phyloP scores from a whole-genome alignment of 2,329 filamentous ascomycete species.

The Aureobasidium zeae region DNA sequence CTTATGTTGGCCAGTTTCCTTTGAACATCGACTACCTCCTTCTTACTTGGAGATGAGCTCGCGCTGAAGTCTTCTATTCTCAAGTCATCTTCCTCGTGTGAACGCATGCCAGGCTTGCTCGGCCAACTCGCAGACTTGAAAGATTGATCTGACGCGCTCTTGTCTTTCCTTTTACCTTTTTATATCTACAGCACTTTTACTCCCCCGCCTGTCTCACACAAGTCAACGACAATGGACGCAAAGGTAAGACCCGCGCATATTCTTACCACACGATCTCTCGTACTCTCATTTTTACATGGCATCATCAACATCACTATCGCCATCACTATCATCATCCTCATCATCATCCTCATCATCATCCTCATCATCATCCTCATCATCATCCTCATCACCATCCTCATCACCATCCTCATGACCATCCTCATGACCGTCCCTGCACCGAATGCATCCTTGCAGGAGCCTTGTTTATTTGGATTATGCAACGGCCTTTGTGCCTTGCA shows the following conservation, averaged over 20 bases:
- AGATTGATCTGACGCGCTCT: slow-evolving; percentile 11
- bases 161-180: not conserved
- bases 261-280: slow-evolving; percentile 1
- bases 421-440: not conserved
- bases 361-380: no score
- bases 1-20: slow-evolving; percentile 7
- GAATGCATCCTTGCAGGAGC: not conserved
- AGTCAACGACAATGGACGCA: slow-evolving; percentile 33
- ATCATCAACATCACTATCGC: no score
- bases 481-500: slow-evolving; percentile 5
- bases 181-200: slow-evolving; percentile 14
- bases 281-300: not conserved
- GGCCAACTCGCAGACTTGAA: slow-evolving; percentile 11
- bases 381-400: no score
- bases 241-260: slow-evolving; percentile 29
- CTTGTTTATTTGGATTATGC: slow-evolving; percentile 13
- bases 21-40: slow-evolving; percentile 13
- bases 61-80: slow-evolving; percentile 5
- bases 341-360: no score
- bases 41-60: slow-evolving; percentile 14
- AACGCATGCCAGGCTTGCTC: not conserved
- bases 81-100: slow-evolving; percentile 5
- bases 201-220: slow-evolving; percentile 5
- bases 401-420: no score
- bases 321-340: no score